Conservation (phyloP, 768 basidiomycete species). For the Collybia sordida region DNA sequence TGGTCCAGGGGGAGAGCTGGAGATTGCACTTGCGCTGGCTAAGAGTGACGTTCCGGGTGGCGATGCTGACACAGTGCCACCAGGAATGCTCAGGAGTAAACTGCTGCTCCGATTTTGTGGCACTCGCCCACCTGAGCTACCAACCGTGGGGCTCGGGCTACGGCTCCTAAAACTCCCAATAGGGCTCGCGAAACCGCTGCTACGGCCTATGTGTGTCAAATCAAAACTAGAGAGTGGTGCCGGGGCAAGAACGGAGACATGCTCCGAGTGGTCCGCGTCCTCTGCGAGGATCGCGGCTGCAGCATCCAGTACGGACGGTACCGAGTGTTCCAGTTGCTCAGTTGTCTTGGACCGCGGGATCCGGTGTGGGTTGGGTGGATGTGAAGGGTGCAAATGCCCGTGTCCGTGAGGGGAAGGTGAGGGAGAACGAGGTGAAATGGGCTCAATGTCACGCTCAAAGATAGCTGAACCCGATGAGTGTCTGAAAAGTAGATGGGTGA, state of each 20-base stretch:
- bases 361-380: conserved; percentile 63
- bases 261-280: conserved; percentile 33
- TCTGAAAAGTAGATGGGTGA: conserved; percentile 19
- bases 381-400: conserved; percentile 16
- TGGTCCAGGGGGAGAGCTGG: not conserved
- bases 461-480: conserved; percentile 87
- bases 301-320: conserved; percentile 83
- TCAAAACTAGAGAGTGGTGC: conserved; percentile 19
- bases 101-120: conserved; percentile 34
- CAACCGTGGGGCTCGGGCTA: conserved; percentile 60
- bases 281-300: conserved; percentile 70
- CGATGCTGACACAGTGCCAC: conserved; percentile 10
- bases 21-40: not conserved
- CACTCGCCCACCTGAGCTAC: conserved; percentile 14
- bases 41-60: not conserved
- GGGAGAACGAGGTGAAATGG: conserved; percentile 41
- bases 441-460: conserved; percentile 90
- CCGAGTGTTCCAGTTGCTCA: conserved; percentile 74
- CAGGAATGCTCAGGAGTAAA: conserved; percentile 50
- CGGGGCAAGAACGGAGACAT: conserved; percentile 66
- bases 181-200: conserved; percentile 65
- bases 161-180: conserved; percentile 68
- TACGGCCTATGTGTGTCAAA: conserved; percentile 1
- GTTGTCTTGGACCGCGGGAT: conserved; percentile 71
- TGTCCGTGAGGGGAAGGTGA: conserved; percentile 16